Percentiles rank a stretch among this genome's conserved stretches.
phyloP scores from a whole-genome alignment of 2,329 filamentous ascomycete genomes.

The Nemania sp. region DNA sequence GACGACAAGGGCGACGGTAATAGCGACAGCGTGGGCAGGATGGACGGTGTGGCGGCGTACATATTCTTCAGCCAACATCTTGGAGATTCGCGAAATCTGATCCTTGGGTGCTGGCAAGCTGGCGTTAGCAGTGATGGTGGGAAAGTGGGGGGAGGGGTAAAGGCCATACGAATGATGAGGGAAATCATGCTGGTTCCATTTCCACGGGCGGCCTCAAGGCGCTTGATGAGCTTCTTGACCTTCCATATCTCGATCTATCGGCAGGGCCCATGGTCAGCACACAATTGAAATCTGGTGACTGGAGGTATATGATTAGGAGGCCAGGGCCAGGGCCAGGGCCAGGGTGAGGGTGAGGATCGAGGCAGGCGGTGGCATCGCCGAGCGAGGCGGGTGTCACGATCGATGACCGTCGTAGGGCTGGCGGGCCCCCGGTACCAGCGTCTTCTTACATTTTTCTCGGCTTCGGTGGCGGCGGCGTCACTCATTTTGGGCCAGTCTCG shows the following conservation, averaged over 20 bases:
- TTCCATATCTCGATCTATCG: constrained; percentile 81
- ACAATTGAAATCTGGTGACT: constrained; percentile 22
- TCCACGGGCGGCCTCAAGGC: constrained; percentile 92
- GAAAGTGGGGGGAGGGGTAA: constrained; percentile 36
- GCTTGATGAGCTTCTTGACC: constrained; percentile 99
- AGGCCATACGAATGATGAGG: constrained; percentile 85
- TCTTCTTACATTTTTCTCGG: constrained; percentile 85
- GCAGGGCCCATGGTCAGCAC: constrained; percentile 28
- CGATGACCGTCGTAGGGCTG: not conserved
- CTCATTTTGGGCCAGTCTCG: constrained; percentile 69
- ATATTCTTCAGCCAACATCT: constrained; percentile 99
- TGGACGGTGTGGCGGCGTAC: constrained; percentile 55
- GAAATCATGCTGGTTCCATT: constrained; percentile 99
- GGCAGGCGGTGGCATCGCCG: not conserved
- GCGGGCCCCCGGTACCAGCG: not conserved
- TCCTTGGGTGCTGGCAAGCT: constrained; percentile 91
- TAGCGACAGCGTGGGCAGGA: not conserved
- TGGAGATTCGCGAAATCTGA: constrained; percentile 91
- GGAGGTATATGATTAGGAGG: not conserved
- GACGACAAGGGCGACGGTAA: not conserved
- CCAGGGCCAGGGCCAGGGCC: not conserved
- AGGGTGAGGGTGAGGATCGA: constrained; percentile 1
- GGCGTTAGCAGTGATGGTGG: constrained; percentile 28
- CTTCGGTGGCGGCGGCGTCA: constrained; percentile 84
- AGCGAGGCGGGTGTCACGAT: too few relatives aligned